A percentile compares a stretch with the other conserved stretches of the same genome.
These are phyloP conservation scores for Xylaria arbuscula DNA, from an alignment of 2,329 filamentous ascomycete genomes.

Conservation along the genomic window DNA sequence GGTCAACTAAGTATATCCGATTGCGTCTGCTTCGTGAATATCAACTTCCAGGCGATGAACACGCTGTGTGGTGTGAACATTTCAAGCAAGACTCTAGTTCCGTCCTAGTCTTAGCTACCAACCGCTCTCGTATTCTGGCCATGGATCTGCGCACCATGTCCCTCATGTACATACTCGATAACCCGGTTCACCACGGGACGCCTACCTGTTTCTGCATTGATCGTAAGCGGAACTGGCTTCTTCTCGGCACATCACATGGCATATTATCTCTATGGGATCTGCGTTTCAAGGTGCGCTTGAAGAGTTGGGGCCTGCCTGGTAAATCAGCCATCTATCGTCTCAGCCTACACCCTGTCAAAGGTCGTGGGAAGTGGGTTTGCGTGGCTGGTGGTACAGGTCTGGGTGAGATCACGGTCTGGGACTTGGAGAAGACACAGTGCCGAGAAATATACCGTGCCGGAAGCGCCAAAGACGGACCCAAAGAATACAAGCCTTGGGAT, in stretches of 20 bases:
- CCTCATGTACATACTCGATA: slow-evolving; percentile 81
- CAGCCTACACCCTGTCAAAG: slow-evolving; percentile 79
- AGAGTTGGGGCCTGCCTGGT: slow-evolving; percentile 87
- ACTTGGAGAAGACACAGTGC: slow-evolving; percentile 89
- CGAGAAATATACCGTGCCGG: slow-evolving; percentile 86
- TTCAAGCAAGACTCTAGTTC: slow-evolving; percentile 85
- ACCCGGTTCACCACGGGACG: slow-evolving; percentile 90
- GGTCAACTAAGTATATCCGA: slow-evolving; percentile 79
- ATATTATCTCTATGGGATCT: slow-evolving; percentile 96
- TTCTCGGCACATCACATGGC: slow-evolving; percentile 91
- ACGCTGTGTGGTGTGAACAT: slow-evolving; percentile 91
- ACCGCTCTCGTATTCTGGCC: slow-evolving; percentile 82
- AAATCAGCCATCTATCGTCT: slow-evolving; percentile 84
- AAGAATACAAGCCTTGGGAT: slow-evolving; percentile 83
- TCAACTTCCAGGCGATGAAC: slow-evolving; percentile 77
- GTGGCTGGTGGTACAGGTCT: slow-evolving; percentile 87
- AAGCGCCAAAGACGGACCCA: slow-evolving; percentile 68
- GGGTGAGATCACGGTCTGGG: slow-evolving; percentile 94
- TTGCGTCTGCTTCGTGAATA: slow-evolving; percentile 82
- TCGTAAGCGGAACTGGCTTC: slow-evolving; percentile 86
- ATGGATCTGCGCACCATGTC: slow-evolving; percentile 90
- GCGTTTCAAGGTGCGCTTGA: slow-evolving; percentile 88
- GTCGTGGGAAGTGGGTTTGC: slow-evolving; percentile 85
- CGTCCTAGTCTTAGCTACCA: slow-evolving; percentile 87
- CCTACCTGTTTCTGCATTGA: slow-evolving; percentile 93